Conservation (phyloP, 768 basidiomycete genomes). For the Mycena epipterygia region DNA sequence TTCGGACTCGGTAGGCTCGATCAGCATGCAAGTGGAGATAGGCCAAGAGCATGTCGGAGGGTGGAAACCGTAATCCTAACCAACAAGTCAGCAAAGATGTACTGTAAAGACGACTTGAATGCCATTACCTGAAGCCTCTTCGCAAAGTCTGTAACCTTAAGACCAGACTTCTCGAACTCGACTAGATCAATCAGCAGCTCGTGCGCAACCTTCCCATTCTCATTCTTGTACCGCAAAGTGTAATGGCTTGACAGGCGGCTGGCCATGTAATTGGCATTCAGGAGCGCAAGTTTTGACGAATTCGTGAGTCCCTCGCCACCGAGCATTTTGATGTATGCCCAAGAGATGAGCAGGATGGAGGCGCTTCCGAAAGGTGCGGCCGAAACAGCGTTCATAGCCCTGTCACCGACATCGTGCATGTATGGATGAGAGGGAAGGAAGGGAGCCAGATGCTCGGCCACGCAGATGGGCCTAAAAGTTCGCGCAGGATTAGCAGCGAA, state of each 20-base stretch:
- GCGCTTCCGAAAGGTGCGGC: constrained; percentile 96
- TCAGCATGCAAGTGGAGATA: constrained; percentile 95
- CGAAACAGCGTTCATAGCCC: constrained; percentile 89
- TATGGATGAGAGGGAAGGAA: constrained; percentile 94
- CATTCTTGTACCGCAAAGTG: constrained; percentile 90
- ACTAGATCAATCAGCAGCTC: constrained; percentile 95
- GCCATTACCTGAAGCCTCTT: constrained; percentile 87
- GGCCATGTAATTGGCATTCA: constrained; percentile 99
- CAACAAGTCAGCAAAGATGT: neutral
- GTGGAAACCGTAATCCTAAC: constrained; percentile 93
- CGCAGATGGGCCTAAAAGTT: constrained; percentile 84
- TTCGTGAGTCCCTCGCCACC: constrained; percentile 91
- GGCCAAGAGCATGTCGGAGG: constrained; percentile 99
- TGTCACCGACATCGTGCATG: constrained; percentile 72
- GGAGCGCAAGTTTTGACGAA: constrained; percentile 87
- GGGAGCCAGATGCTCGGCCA: constrained; percentile 91
- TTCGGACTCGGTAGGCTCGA: constrained; percentile 98
- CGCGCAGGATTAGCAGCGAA: neutral
- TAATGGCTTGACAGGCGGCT: constrained; percentile 88
- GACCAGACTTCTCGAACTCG: constrained; percentile 91
- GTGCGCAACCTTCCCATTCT: constrained; percentile 93
- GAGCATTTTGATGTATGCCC: constrained; percentile 99
- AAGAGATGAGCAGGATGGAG: constrained; percentile 95
- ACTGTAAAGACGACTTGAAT: neutral
- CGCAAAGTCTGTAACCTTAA: constrained; percentile 96